Conservation (phyloP, 164 flowering plant species). For the Umbilicus rupestris region DNA sequence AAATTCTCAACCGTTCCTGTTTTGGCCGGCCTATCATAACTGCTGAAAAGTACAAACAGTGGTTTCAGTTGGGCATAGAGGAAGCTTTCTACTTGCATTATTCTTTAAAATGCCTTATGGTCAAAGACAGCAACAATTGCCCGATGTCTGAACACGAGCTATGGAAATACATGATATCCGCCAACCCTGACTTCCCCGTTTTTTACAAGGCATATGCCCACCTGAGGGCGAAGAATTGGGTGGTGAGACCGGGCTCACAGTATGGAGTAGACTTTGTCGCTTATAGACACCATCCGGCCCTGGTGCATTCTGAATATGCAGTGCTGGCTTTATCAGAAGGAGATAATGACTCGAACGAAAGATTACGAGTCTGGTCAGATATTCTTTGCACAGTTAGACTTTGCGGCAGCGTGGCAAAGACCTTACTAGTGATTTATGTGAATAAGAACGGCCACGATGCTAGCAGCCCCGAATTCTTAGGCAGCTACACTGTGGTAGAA, state of each 20-base stretch:
- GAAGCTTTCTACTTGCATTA: constrained; percentile 52
- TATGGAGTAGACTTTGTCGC: constrained; percentile 81
- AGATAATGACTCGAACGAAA: constrained; percentile 19
- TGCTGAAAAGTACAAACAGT: constrained; percentile 42
- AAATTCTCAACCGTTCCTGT: constrained; percentile 40
- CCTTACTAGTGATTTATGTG: constrained; percentile 43
- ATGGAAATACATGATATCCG: constrained; percentile 44
- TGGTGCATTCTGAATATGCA: constrained; percentile 76
- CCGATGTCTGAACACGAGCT: constrained; percentile 23
- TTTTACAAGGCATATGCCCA: constrained; percentile 60
- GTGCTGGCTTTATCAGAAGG: constrained; percentile 41
- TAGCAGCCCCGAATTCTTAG: constrained; percentile 32
- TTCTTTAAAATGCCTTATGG: constrained; percentile 38
- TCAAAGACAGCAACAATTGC: constrained; percentile 22
- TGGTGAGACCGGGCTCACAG: constrained; percentile 59
- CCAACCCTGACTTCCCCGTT: constrained; percentile 31
- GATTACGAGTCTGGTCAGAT: constrained; percentile 67
- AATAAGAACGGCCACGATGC: constrained; percentile 18
- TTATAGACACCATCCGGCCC: constrained; percentile 58
- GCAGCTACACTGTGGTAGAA: constrained; percentile 36
- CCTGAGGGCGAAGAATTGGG: constrained; percentile 70
- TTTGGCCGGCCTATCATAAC: constrained; percentile 45
- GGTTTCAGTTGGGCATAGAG: constrained; percentile 53
- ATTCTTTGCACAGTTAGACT: constrained; percentile 46
- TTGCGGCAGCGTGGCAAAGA: constrained; percentile 70